These are phyloP conservation scores for Amanita brunnescens DNA, from an alignment of 768 basidiomycete genomes.

Conservation along the genomic window DNA sequence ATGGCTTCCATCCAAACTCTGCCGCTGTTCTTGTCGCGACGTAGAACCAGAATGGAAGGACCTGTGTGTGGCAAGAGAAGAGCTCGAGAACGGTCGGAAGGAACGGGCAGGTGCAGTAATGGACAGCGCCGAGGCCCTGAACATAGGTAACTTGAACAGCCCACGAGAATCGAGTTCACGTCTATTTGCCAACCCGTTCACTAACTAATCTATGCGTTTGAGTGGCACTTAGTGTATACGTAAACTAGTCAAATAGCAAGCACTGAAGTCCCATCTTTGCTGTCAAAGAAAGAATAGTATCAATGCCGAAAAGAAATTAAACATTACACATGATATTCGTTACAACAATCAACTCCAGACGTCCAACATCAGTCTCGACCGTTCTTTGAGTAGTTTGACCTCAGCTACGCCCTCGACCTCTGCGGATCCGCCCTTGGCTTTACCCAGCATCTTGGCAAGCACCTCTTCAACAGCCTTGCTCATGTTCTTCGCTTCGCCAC, in stretches of 20 bases:
- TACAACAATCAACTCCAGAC: slow-evolving; percentile 66
- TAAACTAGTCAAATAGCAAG: not conserved
- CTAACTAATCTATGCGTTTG: not conserved
- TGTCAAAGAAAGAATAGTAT: not conserved
- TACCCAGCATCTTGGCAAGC: slow-evolving; percentile 74
- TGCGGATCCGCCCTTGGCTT: slow-evolving; percentile 86
- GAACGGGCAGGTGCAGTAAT: slow-evolving; percentile 14
- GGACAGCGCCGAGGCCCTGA: slow-evolving; percentile 23
- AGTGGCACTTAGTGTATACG: not conserved
- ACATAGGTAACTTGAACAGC: slow-evolving; percentile 15
- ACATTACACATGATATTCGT: not conserved
- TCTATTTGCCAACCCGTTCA: not conserved
- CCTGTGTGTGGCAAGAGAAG: slow-evolving; percentile 14
- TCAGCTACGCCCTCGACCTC: slow-evolving; percentile 88
- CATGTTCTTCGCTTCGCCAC: slow-evolving; percentile 96
- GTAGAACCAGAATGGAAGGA: not conserved
- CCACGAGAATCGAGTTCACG: not conserved
- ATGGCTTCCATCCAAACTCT: not conserved
- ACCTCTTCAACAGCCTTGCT: slow-evolving; percentile 90
- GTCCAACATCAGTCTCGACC: slow-evolving; percentile 78
- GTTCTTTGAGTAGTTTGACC: slow-evolving; percentile 91
- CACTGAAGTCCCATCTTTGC: not conserved
- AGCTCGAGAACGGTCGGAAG: slow-evolving; percentile 22
- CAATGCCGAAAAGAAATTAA: not conserved
- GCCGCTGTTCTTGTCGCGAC: not conserved